Conservation (phyloP, 2,329 filamentous ascomycete species). For the Chrysosporium queenslandicum region DNA sequence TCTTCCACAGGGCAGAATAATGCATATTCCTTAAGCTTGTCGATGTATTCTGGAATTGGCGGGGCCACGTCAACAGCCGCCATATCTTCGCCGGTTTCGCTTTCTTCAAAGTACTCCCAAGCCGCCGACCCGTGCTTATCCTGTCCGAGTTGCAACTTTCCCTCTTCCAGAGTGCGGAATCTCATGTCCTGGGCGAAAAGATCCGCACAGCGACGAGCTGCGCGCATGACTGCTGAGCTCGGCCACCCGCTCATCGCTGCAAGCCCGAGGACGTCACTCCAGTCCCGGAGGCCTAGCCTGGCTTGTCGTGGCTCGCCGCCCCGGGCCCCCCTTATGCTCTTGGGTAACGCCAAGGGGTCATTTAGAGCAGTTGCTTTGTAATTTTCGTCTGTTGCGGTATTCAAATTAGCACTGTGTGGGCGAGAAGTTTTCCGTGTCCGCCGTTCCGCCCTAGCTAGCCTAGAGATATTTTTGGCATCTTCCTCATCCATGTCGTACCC, state of each 20-base stretch:
- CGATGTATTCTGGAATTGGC: constrained; percentile 1
- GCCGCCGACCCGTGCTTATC: constrained; percentile 18
- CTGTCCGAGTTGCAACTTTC: constrained; percentile 16
- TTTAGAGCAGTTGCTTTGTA: too few species aligned
- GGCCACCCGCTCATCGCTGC: constrained; percentile 67
- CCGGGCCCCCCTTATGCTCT: background rate
- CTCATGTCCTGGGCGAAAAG: constrained; percentile 66
- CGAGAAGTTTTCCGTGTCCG: background rate
- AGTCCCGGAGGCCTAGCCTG: constrained; percentile 51
- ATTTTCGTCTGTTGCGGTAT: background rate
- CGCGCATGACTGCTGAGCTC: constrained; percentile 52
- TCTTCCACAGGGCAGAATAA: constrained; percentile 27
- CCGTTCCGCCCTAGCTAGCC: background rate
- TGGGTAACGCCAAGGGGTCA: too few species aligned
- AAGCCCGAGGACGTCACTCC: constrained; percentile 73
- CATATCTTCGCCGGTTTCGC: constrained; percentile 13
- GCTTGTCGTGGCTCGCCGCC: constrained; percentile 1
- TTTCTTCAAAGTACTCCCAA: constrained; percentile 25
- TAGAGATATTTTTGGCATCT: background rate
- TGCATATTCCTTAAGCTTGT: constrained; percentile 14
- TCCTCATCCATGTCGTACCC: background rate
- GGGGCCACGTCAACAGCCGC: background rate
- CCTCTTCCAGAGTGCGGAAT: constrained; percentile 48
- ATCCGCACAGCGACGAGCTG: constrained; percentile 61
- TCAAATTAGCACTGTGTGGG: background rate